Evolutionary conservation across 495 filamentous ascomycete species (phyloP).

Genomic region (Trichoderma orchidacearum): DNA sequence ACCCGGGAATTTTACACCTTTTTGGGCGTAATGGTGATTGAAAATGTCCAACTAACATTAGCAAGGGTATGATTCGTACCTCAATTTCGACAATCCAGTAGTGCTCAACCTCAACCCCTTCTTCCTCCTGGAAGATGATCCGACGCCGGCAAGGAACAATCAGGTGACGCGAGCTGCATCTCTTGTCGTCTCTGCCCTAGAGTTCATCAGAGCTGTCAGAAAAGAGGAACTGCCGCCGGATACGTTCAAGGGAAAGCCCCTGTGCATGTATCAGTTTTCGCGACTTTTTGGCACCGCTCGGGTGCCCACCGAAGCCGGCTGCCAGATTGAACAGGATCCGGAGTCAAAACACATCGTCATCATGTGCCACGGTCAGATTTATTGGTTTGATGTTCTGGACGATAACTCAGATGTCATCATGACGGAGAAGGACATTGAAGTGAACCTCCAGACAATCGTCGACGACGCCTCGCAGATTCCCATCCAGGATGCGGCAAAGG

Average conservation of each 20-base stretch:
- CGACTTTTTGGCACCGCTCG: constrained; percentile 90
- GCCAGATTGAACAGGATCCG: constrained; percentile 88
- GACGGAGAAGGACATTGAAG: constrained; percentile 85
- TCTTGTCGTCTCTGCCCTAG: constrained; percentile 74
- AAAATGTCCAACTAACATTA: not conserved
- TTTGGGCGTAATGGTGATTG: not conserved
- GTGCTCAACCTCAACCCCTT: constrained; percentile 97
- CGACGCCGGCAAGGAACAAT: constrained; percentile 88
- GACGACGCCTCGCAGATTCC: constrained; percentile 82
- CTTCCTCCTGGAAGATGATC: constrained; percentile 94
- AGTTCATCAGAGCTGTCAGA: constrained; percentile 86
- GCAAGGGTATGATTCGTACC: constrained; percentile 94
- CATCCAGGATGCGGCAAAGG: constrained; percentile 87
- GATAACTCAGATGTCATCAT: constrained; percentile 92
- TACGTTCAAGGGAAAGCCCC: constrained; percentile 62
- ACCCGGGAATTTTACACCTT: no score
- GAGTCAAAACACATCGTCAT: constrained; percentile 85
- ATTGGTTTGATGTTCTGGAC: constrained; percentile 97
- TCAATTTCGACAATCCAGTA: constrained; percentile 96
- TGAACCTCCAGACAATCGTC: constrained; percentile 86
- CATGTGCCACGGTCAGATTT: constrained; percentile 90
- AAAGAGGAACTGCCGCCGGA: constrained; percentile 90
- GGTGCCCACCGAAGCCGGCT: constrained; percentile 88
- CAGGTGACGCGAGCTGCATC: constrained; percentile 93
- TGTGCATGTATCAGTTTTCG: constrained; percentile 98